These are phyloP conservation scores for Hemerocallis citrina DNA, from an alignment of 106 monocot genomes.

Conservation along the genomic window DNA sequence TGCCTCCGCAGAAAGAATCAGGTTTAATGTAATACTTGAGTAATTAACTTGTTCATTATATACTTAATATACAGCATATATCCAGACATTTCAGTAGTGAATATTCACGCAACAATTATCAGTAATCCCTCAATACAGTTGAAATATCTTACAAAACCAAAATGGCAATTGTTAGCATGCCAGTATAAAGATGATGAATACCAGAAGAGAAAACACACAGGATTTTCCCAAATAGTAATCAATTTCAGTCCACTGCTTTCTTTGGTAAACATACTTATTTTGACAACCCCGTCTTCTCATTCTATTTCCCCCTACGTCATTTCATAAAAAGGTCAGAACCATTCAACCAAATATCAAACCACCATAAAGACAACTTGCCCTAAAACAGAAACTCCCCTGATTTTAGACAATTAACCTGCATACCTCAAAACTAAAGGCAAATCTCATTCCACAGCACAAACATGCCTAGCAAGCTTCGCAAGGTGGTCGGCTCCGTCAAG, in stretches of 20 bases:
- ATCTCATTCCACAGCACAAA: background rate
- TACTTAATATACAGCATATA: no score
- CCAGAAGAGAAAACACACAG: no score
- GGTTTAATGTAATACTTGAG: no score
- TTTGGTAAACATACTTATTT: background rate
- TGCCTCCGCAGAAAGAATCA: no score
- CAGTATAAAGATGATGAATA: no score
- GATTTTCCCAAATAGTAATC: conserved; percentile 4
- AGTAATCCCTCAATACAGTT: no score
- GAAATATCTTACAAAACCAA: no score
- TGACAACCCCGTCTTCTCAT: background rate
- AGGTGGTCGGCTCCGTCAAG: conserved; percentile 45
- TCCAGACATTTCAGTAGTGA: no score
- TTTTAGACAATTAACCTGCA: no score
- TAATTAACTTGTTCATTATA: no score
- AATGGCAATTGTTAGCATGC: no score
- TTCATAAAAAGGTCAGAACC: background rate
- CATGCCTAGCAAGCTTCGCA: conserved; percentile 51
- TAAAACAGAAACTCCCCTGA: background rate
- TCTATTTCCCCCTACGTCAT: background rate
- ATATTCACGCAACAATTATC: no score
- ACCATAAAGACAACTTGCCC: background rate
- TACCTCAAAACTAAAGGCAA: background rate
- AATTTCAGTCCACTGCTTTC: background rate
- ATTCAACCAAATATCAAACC: background rate